Percentiles rank a stretch among this genome's conserved stretches.
Conservation (phyloP, 2,329 filamentous ascomycete genomes). For the Phaeosphaeria sp. region DNA sequence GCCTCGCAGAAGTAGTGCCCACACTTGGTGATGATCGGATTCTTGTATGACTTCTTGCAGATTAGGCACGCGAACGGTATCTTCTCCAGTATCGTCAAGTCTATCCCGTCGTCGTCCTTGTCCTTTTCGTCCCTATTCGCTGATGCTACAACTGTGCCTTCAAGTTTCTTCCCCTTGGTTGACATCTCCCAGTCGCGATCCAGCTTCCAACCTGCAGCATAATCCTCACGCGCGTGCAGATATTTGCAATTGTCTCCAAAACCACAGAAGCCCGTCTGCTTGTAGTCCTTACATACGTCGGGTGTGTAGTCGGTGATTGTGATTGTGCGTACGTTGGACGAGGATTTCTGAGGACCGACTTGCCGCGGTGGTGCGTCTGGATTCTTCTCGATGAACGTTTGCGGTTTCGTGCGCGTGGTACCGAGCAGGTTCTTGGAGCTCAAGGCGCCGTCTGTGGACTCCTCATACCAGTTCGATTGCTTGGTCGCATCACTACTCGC, state of each 20-base stretch:
- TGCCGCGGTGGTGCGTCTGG: conserved; percentile 72
- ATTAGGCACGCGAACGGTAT: conserved; percentile 92
- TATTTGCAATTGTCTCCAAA: conserved; percentile 85
- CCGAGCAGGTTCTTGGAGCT: conserved; percentile 65
- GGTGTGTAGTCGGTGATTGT: conserved; percentile 90
- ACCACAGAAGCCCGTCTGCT: conserved; percentile 70
- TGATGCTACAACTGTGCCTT: conserved; percentile 62
- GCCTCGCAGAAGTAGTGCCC: conserved; percentile 95
- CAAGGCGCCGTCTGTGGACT: conserved; percentile 61
- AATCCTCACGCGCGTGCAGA: conserved; percentile 76
- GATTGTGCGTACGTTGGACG: conserved; percentile 88
- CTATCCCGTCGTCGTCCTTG: conserved; percentile 61
- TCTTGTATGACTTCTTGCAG: conserved; percentile 78
- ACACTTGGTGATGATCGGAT: conserved; percentile 85
- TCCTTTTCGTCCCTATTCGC: conserved; percentile 57
- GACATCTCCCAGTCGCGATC: conserved; percentile 92
- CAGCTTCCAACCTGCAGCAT: conserved; percentile 93
- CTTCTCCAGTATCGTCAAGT: conserved; percentile 76
- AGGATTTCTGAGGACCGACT: conserved; percentile 85
- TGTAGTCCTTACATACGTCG: conserved; percentile 95
- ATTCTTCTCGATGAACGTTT: conserved; percentile 77
- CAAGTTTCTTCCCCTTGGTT: conserved; percentile 66
- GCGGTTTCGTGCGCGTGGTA: conserved; percentile 55
- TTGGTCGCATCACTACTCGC: conserved; percentile 88
- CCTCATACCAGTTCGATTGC: conserved; percentile 86